These are phyloP conservation scores for Iberis pinnata DNA, from an alignment of 345 rosid genomes.

Conservation along the genomic window DNA sequence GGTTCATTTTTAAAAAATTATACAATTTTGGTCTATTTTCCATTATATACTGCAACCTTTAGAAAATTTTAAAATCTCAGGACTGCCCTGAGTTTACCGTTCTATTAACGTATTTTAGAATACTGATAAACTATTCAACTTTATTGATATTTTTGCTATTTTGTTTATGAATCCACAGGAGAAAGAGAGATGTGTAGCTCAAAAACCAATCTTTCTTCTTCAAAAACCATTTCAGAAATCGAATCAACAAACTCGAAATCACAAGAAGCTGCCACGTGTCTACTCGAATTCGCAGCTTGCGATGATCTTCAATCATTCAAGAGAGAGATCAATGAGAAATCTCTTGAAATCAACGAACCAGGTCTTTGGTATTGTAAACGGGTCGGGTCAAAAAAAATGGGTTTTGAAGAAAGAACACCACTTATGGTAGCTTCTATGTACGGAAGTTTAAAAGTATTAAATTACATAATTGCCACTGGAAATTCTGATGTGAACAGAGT, in stretches of 20 bases:
- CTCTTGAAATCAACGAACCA: conserved; percentile 46
- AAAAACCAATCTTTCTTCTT: conserved; percentile 31
- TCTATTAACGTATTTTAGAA: conserved; percentile 16
- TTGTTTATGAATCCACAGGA: conserved; percentile 35
- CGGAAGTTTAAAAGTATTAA: conserved; percentile 56
- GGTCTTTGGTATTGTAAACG: conserved; percentile 70
- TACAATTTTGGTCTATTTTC: no score
- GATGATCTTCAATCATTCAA: conserved; percentile 58
- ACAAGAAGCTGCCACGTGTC: conserved; percentile 34
- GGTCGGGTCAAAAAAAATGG: conserved; percentile 74
- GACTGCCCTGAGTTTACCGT: no score
- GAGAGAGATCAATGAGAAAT: conserved; percentile 48
- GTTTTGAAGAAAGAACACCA: conserved; percentile 75
- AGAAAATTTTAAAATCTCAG: no score
- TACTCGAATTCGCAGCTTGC: conserved; percentile 77
- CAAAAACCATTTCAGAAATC: conserved; percentile 40
- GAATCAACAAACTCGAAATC: conserved; percentile 49
- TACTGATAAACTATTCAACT: no score
- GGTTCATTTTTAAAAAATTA: no score
- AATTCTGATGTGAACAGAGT: conserved; percentile 57
- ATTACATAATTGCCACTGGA: conserved; percentile 47
- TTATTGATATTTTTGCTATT: background rate
- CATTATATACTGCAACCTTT: no score
- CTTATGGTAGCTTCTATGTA: conserved; percentile 78
- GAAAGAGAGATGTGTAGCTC: conserved; percentile 41